Percentiles rank a stretch among this genome's conserved stretches.
Evolutionary conservation across 345 rosid species (phyloP).

Genomic region (Boechera divaricarpa): DNA sequence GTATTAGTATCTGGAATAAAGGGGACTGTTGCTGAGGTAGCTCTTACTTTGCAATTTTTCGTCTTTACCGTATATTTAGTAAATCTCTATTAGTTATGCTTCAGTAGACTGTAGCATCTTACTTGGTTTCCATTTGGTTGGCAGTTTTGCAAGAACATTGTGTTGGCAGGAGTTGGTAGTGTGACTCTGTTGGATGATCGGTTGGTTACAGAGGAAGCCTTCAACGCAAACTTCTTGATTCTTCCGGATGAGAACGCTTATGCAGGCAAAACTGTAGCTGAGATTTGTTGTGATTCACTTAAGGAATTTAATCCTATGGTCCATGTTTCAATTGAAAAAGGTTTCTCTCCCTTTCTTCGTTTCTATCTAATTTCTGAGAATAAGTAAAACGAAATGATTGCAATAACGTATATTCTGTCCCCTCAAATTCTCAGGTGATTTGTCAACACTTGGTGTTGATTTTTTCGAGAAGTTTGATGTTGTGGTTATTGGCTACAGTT

Average conservation of each 20-base stretch:
- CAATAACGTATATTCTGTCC: not conserved
- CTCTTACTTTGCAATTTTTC: not conserved
- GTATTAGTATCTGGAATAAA: slow-evolving; percentile 37
- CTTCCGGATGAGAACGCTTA: slow-evolving; percentile 62
- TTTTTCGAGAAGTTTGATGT: slow-evolving; percentile 81
- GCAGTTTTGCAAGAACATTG: slow-evolving; percentile 98
- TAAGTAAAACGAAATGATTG: not conserved
- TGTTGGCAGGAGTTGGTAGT: slow-evolving; percentile 93
- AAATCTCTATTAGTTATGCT: not conserved
- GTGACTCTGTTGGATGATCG: slow-evolving; percentile 84
- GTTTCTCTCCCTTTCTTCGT: slow-evolving; percentile 39
- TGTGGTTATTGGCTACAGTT: slow-evolving; percentile 71
- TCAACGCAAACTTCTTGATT: slow-evolving; percentile 80
- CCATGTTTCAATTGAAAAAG: slow-evolving; percentile 76
- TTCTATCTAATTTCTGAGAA: not conserved
- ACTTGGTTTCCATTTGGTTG: slow-evolving; percentile 10
- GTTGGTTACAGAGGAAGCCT: slow-evolving; percentile 55
- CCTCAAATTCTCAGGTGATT: slow-evolving; percentile 61
- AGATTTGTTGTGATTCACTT: slow-evolving; percentile 78
- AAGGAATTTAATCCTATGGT: slow-evolving; percentile 97
- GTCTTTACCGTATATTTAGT: not conserved
- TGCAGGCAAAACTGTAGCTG: slow-evolving; percentile 77
- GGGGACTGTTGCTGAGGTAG: slow-evolving; percentile 40
- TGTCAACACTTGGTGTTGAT: slow-evolving; percentile 60
- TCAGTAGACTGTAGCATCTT: slow-evolving; percentile 20